Percentiles rank a stretch among this genome's conserved stretches.
These are phyloP conservation scores for Niveomyces coronatus DNA, from an alignment of 2,329 filamentous ascomycete species.

Conservation along the genomic window DNA sequence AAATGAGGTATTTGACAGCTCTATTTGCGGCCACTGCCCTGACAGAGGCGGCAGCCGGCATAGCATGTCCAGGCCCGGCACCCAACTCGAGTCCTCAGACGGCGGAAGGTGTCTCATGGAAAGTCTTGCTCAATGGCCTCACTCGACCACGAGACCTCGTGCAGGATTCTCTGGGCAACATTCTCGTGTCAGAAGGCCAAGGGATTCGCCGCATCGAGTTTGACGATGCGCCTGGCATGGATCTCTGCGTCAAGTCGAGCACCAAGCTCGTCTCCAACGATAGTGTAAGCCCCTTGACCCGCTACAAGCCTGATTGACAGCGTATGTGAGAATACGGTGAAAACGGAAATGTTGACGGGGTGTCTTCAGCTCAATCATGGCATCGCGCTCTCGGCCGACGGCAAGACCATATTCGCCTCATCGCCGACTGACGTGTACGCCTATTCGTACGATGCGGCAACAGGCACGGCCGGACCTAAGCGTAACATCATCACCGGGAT, in stretches of 20 bases:
- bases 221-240: constrained; percentile 1
- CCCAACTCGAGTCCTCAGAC: not conserved
- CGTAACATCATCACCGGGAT: constrained; percentile 47
- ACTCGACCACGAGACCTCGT: not conserved
- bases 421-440: constrained; percentile 41
- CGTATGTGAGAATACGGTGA: too few relatives aligned
- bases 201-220: not conserved
- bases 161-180: not conserved
- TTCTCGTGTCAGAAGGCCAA: constrained; percentile 1
- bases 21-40: not conserved
- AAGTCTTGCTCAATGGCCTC: not conserved
- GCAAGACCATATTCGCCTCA: constrained; percentile 40
- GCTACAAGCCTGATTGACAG: not conserved
- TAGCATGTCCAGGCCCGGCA: constrained; percentile 1
- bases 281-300: not conserved
- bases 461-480: constrained; percentile 31
- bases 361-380: constrained; percentile 41
- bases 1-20: not conserved
- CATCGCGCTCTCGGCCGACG: constrained; percentile 34
- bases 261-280: not conserved
- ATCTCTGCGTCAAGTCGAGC: constrained; percentile 2
- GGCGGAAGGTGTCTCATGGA: not conserved
- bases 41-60: not conserved
- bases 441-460: constrained; percentile 47
- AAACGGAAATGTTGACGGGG: too few relatives aligned